These are phyloP conservation scores for Amanita inopinata DNA, from an alignment of 768 basidiomycete species.

Conservation along the genomic window DNA sequence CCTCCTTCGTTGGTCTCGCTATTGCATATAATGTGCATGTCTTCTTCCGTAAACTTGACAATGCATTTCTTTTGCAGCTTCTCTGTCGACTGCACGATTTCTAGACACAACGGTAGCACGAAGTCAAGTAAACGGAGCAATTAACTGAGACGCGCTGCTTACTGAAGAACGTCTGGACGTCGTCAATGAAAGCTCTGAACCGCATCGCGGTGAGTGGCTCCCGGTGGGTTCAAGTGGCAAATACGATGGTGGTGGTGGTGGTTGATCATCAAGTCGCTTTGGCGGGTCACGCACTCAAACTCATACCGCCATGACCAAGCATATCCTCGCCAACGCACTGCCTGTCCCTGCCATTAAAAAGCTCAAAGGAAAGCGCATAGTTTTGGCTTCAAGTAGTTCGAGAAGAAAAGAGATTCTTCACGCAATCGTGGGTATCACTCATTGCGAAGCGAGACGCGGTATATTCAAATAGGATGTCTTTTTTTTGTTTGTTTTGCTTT, in stretches of 20 bases:
- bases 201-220: too few relatives aligned
- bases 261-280: too few relatives aligned
- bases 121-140: background rate
- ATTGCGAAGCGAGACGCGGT: background rate
- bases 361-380: constrained; percentile 64
- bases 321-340: constrained; percentile 59
- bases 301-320: constrained; percentile 25
- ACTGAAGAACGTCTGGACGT: constrained; percentile 49
- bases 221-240: too few relatives aligned
- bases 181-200: constrained; percentile 50
- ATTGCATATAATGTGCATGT: constrained; percentile 79
- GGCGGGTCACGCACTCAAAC: too few relatives aligned
- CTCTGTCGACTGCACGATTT: constrained; percentile 72
- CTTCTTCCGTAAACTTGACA: constrained; percentile 64
- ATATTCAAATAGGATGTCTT: too few relatives aligned
- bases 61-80: constrained; percentile 80
- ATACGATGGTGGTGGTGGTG: too few relatives aligned
- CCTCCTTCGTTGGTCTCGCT: constrained; percentile 73
- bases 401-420: constrained; percentile 76
- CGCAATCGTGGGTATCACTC: constrained; percentile 49
- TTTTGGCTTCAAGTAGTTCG: constrained; percentile 83
- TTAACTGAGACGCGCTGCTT: constrained; percentile 11
- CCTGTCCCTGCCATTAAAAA: constrained; percentile 52
- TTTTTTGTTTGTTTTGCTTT: too few relatives aligned
- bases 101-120: constrained; percentile 26